Evolutionary conservation across 2,329 filamentous ascomycete species (phyloP), one percentile per base, ranked within the genome.

Genomic region (Phialophora chinensis): DNA sequence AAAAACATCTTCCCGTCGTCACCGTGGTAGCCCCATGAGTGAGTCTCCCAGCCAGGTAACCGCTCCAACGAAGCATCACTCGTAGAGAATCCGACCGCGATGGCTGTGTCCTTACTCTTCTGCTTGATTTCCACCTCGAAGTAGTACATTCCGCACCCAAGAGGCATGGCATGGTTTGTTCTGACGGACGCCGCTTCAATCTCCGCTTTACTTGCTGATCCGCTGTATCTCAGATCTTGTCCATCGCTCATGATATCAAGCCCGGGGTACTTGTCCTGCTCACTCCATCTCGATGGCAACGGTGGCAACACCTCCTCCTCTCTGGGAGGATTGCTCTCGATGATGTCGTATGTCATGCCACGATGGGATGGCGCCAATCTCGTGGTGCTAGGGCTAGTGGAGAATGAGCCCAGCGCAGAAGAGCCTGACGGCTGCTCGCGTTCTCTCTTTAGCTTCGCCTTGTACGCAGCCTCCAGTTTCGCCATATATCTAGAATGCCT

Each of bases 101-200:
- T 77, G 74, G 79, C 78, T 25, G 71, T 87, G 73, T 91, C 89
- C 75, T 89, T 88, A 60, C 86, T 86, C 73, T 88, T 87, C 7
- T 87, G 86, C 59, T 89, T 77, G 56, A 92, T 85, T 8, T 86
- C 86, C 38, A 88, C 83, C 74, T 99, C 95, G 75, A 88, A 99
- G 77, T 99, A 99, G 78, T 97, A 99, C 66, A 99, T 90, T 1
- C 95, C 95, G 72, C 91, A 95, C 74, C 96, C 90, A 42, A 88
- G 85, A 3, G 95, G 93, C 88, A 98, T 97, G 57, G 89, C 87
- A 76, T 93, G 84, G 77, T 99, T 91, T 31, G 93, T 87, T 63
- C 95, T 88, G 65, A 97, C 88, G 12, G 91, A 87, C 42, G 88
- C 92, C 20, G 92, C 91, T 76, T 98, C 95, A 74, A 91, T 82